Evolutionary conservation across 2,329 filamentous ascomycete genomes (phyloP).

Genomic region (Colletotrichum falcatum): DNA sequence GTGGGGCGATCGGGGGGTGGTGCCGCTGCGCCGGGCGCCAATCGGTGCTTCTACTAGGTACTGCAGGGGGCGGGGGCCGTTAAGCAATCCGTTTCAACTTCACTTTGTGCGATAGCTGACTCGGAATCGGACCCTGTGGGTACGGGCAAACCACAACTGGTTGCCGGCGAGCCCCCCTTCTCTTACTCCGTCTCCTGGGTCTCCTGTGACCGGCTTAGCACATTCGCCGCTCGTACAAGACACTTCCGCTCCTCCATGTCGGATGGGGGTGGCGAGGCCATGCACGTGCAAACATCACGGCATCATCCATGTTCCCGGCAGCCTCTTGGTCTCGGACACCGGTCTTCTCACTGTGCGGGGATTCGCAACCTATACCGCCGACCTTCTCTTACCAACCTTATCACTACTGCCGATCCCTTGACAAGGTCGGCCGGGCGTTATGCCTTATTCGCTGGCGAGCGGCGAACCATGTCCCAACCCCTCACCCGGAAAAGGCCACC

Average conservation of each 20-base stretch:
- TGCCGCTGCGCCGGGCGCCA: slow-evolving; percentile 28
- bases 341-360: background rate
- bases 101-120: background rate
- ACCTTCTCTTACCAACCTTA: background rate
- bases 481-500: slow-evolving; percentile 30
- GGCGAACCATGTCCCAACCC: background rate
- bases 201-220: background rate
- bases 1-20: slow-evolving; percentile 12
- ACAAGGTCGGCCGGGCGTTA: background rate
- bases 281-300: slow-evolving; percentile 25
- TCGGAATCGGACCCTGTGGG: background rate
- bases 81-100: background rate
- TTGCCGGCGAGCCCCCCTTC: too few relatives aligned
- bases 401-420: background rate
- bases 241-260: slow-evolving; percentile 1
- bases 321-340: background rate
- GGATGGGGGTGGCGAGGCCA: background rate
- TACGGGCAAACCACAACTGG: background rate
- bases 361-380: background rate
- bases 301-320: slow-evolving; percentile 30
- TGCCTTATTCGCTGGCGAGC: background rate
- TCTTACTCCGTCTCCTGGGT: background rate
- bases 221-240: too few relatives aligned
- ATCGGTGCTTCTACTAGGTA: slow-evolving; percentile 10
- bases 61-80: background rate